Evolutionary conservation across 306 rosid genomes (phyloP).

Genomic region (Macrotyloma uniflorum): DNA sequence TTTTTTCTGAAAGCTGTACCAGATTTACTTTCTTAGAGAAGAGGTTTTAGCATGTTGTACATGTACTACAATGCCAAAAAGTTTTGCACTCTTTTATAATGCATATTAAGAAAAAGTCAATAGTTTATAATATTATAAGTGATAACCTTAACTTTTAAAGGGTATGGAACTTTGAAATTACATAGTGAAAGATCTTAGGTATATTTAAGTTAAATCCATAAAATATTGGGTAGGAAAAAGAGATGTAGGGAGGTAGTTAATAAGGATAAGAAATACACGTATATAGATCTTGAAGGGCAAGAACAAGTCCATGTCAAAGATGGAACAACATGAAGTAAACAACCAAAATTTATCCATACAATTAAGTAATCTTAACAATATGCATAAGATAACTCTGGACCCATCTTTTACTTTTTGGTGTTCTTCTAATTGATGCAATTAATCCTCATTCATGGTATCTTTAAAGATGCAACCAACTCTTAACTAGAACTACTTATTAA

Average conservation of each 20-base stretch:
- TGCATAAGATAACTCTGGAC: neutral
- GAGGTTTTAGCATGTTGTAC: neutral
- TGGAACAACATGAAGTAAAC: slow-evolving; percentile 28
- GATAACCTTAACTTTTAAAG: too few species aligned
- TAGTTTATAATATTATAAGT: too few species aligned
- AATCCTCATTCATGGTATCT: slow-evolving; percentile 21
- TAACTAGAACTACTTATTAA: slow-evolving; percentile 8
- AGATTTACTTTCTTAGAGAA: slow-evolving; percentile 14
- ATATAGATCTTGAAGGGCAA: slow-evolving; percentile 40
- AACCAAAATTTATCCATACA: slow-evolving; percentile 25
- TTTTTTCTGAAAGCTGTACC: slow-evolving; percentile 5
- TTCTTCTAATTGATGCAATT: slow-evolving; percentile 23
- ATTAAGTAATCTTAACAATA: slow-evolving; percentile 25
- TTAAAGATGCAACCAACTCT: slow-evolving; percentile 29
- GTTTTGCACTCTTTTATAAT: too few species aligned
- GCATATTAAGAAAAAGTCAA: too few species aligned
- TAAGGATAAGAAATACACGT: slow-evolving; percentile 55
- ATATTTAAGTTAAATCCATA: neutral
- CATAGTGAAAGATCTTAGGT: too few species aligned
- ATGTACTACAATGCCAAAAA: neutral
- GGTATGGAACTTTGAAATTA: too few species aligned
- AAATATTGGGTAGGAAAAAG: neutral
- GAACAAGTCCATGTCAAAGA: slow-evolving; percentile 41
- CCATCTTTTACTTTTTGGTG: neutral
- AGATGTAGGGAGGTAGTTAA: slow-evolving; percentile 31